A percentile compares a stretch with the other conserved stretches of the same genome.
Evolutionary conservation across 1,139 yeast genomes (phyloP).

Genomic region (Hemisphaericaspora xylanilytica): DNA sequence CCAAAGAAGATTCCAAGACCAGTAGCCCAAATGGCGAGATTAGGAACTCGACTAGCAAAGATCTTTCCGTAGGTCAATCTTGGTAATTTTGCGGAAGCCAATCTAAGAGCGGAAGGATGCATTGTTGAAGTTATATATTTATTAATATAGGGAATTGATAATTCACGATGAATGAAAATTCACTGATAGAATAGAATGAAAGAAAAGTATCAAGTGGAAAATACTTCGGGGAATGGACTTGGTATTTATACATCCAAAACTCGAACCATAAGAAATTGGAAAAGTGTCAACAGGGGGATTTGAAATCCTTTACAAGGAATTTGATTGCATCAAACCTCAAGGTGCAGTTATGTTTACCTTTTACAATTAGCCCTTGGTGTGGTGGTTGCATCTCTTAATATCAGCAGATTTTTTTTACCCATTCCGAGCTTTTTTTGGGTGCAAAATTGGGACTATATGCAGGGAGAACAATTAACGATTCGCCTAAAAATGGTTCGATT

Average conservation of each 20-base stretch:
- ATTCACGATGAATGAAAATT: too few species aligned
- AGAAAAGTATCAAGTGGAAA: not conserved
- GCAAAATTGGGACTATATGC: conserved; percentile 5
- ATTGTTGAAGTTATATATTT: conserved; percentile 3
- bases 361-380: too few species aligned
- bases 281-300: not conserved
- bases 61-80: conserved; percentile 18
- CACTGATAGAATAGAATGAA: not conserved
- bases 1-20: conserved; percentile 29
- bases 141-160: not conserved
- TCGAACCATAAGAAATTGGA: not conserved
- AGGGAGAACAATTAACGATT: not conserved
- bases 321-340: too few species aligned
- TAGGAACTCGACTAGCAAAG: conserved; percentile 32
- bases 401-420: conserved; percentile 8
- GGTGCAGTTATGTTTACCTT: too few species aligned
- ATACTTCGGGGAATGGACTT: not conserved
- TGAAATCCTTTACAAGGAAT: not conserved
- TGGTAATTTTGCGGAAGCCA: conserved; percentile 13
- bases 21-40: conserved; percentile 30
- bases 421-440: conserved; percentile 1
- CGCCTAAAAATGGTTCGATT: conserved; percentile 5
- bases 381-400: conserved; percentile 1
- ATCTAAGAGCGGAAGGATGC: conserved; percentile 12
- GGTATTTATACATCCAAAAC: not conserved